Conservation (phyloP, 78 protist species). For the Dictyostelium intermedium region DNA sequence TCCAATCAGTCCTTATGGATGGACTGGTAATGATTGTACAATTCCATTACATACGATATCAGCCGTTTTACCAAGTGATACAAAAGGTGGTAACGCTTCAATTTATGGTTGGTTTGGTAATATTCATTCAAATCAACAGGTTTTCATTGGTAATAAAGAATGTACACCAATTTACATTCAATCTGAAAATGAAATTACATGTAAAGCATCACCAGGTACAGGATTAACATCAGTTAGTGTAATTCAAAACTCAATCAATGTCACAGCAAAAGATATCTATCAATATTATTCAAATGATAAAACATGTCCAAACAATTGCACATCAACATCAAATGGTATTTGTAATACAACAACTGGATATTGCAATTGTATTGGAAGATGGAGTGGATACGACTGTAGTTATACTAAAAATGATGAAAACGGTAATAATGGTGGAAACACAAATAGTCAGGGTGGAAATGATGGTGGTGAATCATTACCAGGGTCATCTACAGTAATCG, state of each 20-base stretch:
- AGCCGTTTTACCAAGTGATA: background rate
- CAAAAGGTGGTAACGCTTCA: background rate
- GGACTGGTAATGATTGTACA: background rate
- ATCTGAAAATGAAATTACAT: background rate
- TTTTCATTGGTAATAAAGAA: background rate
- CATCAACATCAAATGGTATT: background rate
- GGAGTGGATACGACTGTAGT: background rate
- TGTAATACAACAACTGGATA: background rate
- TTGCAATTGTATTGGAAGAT: background rate
- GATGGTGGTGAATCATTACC: background rate
- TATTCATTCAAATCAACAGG: background rate
- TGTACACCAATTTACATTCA: background rate
- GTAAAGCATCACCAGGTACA: background rate
- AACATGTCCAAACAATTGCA: constrained; percentile 6
- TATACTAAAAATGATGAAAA: too few species aligned
- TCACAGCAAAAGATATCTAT: background rate
- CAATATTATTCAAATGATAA: background rate
- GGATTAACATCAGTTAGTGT: background rate
- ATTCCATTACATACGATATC: background rate
- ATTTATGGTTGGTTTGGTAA: background rate
- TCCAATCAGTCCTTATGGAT: background rate
- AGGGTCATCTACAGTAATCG: background rate
- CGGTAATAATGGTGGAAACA: too few species aligned
- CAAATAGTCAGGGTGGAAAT: too few species aligned
- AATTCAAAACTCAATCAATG: background rate